phyloP scores from a whole-genome alignment of 352 stramenopile species.

The Globisporangium uncinulatum region DNA sequence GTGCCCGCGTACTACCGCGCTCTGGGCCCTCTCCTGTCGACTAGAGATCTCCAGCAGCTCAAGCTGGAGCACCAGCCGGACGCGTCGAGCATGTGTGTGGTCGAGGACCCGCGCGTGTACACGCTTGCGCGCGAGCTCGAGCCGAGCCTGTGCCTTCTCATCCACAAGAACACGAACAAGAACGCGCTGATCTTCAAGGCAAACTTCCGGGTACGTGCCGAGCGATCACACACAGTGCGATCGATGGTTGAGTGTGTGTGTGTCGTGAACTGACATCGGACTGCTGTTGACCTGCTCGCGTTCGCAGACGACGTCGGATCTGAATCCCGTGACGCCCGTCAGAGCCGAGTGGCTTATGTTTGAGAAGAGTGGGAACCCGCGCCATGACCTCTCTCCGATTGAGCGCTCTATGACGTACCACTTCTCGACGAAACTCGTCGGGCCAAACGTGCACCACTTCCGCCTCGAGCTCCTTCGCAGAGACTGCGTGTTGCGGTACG shows the following conservation, averaged over 20 bases:
- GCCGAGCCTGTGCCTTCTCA: slow-evolving; percentile 39
- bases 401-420: slow-evolving; percentile 53
- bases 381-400: slow-evolving; percentile 41
- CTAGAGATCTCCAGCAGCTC: slow-evolving; percentile 32
- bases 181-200: slow-evolving; percentile 51
- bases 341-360: slow-evolving; percentile 69
- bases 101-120: slow-evolving; percentile 43
- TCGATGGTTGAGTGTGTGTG: not conserved
- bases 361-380: slow-evolving; percentile 51
- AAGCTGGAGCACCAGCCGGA: slow-evolving; percentile 28
- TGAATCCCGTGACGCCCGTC: slow-evolving; percentile 28
- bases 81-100: slow-evolving; percentile 13
- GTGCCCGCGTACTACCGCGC: slow-evolving; percentile 48
- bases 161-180: slow-evolving; percentile 57
- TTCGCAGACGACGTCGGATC: slow-evolving; percentile 19
- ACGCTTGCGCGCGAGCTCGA: slow-evolving; percentile 39
- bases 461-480: slow-evolving; percentile 37
- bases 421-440: slow-evolving; percentile 33
- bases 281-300: not conserved
- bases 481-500: slow-evolving; percentile 43
- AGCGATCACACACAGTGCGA: not conserved
- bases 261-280: not conserved
- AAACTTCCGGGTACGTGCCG: slow-evolving; percentile 19
- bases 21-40: slow-evolving; percentile 39
- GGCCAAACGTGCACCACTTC: slow-evolving; percentile 40